phyloP scores from a whole-genome alignment of 768 basidiomycete species.

The Pisolithus sp. region DNA sequence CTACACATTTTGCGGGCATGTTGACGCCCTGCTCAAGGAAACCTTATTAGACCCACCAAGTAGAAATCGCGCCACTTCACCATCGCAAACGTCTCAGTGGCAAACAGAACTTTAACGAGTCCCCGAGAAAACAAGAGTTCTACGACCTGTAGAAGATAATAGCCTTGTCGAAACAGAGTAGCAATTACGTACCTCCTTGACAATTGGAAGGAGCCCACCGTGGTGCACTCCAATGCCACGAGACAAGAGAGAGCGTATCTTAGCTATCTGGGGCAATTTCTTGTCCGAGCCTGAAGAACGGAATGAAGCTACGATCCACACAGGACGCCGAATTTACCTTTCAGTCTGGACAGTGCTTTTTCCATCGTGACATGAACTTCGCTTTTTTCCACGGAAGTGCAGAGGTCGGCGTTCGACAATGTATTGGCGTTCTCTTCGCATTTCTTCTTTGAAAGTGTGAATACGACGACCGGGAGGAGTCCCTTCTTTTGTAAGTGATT shows the following conservation, averaged over 20 bases:
- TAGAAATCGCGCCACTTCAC: constrained; percentile 34
- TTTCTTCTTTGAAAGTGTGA: constrained; percentile 93
- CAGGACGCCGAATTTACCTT: constrained; percentile 48
- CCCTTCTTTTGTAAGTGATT: constrained; percentile 78
- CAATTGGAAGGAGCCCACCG: constrained; percentile 90
- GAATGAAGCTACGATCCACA: constrained; percentile 1
- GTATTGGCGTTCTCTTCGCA: constrained; percentile 97
- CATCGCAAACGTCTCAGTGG: constrained; percentile 99
- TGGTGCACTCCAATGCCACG: constrained; percentile 98
- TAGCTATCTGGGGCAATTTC: constrained; percentile 84
- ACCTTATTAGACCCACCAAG: constrained; percentile 7
- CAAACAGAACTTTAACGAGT: constrained; percentile 92
- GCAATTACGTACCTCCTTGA: constrained; percentile 72
- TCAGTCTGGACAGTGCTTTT: constrained; percentile 82
- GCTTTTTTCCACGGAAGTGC: constrained; percentile 87
- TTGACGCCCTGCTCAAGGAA: constrained; percentile 75
- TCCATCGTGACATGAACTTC: constrained; percentile 94
- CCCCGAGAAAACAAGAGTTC: constrained; percentile 95
- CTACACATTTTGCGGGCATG: constrained; percentile 97
- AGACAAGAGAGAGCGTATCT: constrained; percentile 83
- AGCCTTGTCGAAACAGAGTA: background rate
- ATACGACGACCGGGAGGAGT: constrained; percentile 90
- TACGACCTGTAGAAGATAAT: constrained; percentile 57
- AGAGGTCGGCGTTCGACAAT: constrained; percentile 82
- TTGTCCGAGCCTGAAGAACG: constrained; percentile 70